Evolutionary conservation across 2,329 filamentous ascomycete genomes (phyloP).

Genomic region (Calonectria honghensis): DNA sequence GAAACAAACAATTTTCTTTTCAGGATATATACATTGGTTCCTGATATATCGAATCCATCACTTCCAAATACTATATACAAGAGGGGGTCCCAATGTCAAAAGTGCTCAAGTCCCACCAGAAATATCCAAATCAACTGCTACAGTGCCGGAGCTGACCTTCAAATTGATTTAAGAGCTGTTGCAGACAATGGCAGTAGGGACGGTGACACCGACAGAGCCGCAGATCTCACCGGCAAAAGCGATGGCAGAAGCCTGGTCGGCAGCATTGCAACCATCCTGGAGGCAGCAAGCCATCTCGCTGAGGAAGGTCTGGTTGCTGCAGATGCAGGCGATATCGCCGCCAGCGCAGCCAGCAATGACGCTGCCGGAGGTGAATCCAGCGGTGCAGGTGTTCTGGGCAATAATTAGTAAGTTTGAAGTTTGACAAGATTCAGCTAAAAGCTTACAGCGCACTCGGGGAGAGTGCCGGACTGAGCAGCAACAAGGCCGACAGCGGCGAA

Average conservation of each 20-base stretch:
- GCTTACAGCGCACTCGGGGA: slow-evolving; percentile 7
- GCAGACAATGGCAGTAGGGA: slow-evolving; percentile 3
- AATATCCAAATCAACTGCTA: neutral
- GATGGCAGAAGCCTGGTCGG: neutral
- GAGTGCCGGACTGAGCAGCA: neutral
- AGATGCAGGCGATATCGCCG: neutral
- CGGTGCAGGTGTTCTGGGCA: neutral
- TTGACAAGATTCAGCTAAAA: neutral
- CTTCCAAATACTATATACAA: neutral
- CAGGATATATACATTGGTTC: slow-evolving; percentile 4
- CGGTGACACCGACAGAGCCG: neutral
- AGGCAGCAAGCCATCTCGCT: slow-evolving; percentile 4
- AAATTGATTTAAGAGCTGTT: neutral
- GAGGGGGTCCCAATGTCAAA: neutral
- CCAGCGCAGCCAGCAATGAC: slow-evolving; percentile 1
- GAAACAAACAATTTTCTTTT: neutral
- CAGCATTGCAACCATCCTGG: neutral
- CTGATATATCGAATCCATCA: neutral
- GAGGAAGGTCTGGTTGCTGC: slow-evolving; percentile 3
- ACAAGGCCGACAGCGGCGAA: neutral
- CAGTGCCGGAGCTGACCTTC: neutral
- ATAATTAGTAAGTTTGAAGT: neutral
- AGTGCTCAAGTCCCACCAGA: neutral
- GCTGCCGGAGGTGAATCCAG: neutral
- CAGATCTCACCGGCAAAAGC: neutral